These are phyloP conservation scores for Juglanconis oblonga DNA, from an alignment of 2,329 filamentous ascomycete genomes.

Conservation along the genomic window DNA sequence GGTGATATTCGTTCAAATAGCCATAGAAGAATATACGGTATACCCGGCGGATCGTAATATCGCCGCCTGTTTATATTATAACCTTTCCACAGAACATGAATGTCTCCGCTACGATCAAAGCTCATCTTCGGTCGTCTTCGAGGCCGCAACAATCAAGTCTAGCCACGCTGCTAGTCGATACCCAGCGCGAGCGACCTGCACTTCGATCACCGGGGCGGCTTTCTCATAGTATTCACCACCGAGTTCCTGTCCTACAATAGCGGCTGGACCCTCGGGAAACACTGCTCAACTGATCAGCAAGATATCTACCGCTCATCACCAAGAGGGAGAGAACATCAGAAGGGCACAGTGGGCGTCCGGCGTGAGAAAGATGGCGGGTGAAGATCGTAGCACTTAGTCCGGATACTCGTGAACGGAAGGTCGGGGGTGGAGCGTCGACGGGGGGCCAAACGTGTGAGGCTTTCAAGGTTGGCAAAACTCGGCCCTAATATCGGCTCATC, in stretches of 20 bases:
- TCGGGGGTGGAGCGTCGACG: too few relatives aligned
- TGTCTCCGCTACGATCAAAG: slow-evolving; percentile 22
- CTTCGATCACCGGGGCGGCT: slow-evolving; percentile 62
- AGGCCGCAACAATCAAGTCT: slow-evolving; percentile 53
- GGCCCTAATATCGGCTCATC: not conserved
- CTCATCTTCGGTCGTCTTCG: slow-evolving; percentile 26
- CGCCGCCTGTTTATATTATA: too few relatives aligned
- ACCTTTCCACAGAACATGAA: too few relatives aligned
- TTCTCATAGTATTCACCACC: slow-evolving; percentile 61
- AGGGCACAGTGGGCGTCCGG: too few relatives aligned
- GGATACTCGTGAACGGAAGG: too few relatives aligned
- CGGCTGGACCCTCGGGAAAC: slow-evolving; percentile 57
- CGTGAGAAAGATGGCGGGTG: too few relatives aligned
- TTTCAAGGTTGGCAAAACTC: too few relatives aligned
- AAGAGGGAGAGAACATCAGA: not conserved
- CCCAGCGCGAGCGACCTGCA: slow-evolving; percentile 66
- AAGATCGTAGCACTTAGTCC: too few relatives aligned
- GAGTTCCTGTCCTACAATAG: slow-evolving; percentile 58
- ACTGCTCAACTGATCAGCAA: slow-evolving; percentile 38
- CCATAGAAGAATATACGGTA: too few relatives aligned
- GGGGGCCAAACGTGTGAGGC: too few relatives aligned
- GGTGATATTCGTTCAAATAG: too few relatives aligned
- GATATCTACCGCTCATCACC: not conserved
- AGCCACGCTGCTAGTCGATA: slow-evolving; percentile 67
- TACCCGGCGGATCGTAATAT: too few relatives aligned